Conservation (phyloP, 192 early-diverging fungal species). For the Chytriomyces confervae region DNA sequence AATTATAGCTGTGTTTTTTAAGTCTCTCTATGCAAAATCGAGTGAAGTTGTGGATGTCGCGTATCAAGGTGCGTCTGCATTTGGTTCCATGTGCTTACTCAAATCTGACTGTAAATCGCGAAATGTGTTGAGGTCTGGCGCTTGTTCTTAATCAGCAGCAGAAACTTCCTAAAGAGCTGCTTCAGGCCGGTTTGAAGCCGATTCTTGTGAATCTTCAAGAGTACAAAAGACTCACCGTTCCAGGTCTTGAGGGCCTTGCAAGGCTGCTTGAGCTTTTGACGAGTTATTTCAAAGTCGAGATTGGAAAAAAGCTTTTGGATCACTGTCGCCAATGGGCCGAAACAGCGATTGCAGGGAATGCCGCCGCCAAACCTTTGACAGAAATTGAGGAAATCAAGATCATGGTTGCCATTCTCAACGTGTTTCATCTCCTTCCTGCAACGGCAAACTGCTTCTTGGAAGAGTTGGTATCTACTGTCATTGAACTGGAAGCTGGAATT, state of each 20-base stretch:
- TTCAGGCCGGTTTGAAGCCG: slow-evolving; percentile 95
- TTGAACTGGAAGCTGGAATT: slow-evolving; percentile 84
- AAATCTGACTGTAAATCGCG: neutral
- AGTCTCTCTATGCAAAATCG: slow-evolving; percentile 93
- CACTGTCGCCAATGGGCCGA: slow-evolving; percentile 94
- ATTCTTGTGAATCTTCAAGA: slow-evolving; percentile 96
- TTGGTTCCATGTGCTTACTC: neutral
- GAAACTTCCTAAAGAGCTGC: slow-evolving; percentile 90
- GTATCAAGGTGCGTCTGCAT: slow-evolving; percentile 67
- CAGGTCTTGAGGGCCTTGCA: slow-evolving; percentile 91
- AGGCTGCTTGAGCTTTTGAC: slow-evolving; percentile 90
- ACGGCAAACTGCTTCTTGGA: slow-evolving; percentile 91
- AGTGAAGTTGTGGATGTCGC: slow-evolving; percentile 95
- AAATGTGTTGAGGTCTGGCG: slow-evolving; percentile 61
- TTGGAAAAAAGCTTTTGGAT: slow-evolving; percentile 97
- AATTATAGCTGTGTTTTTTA: slow-evolving; percentile 98
- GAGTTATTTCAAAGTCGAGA: slow-evolving; percentile 98
- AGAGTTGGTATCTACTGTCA: slow-evolving; percentile 84
- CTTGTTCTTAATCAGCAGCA: slow-evolving; percentile 80
- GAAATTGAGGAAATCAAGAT: slow-evolving; percentile 95
- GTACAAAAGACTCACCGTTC: slow-evolving; percentile 90
- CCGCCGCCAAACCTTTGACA: slow-evolving; percentile 78
- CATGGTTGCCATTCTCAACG: slow-evolving; percentile 90
- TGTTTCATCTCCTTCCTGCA: slow-evolving; percentile 91
- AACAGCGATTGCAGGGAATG: slow-evolving; percentile 79